A percentile compares a stretch with the other conserved stretches of the same genome.
Evolutionary conservation across 768 basidiomycete species (phyloP).

Genomic region (Tulasnella sp.): DNA sequence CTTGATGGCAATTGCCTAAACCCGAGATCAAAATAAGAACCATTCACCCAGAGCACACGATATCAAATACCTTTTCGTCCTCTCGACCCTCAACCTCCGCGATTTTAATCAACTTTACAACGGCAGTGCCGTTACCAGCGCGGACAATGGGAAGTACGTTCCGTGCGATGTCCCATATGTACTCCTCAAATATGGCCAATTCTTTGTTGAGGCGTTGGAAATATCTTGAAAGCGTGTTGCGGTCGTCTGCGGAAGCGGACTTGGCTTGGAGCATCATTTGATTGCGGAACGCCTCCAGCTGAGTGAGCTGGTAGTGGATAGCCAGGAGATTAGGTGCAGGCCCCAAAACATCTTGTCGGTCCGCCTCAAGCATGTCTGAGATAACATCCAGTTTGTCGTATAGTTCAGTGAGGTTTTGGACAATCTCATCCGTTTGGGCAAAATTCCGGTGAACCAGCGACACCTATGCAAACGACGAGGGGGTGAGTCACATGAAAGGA

Average conservation of each 20-base stretch:
- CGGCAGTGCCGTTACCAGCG: conserved; percentile 74
- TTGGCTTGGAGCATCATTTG: conserved; percentile 94
- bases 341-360: conserved; percentile 74
- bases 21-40: not conserved
- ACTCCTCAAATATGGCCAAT: conserved; percentile 78
- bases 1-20: conserved; percentile 84
- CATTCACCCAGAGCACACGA: not conserved
- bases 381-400: conserved; percentile 74
- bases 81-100: conserved; percentile 88
- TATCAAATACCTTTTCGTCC: conserved; percentile 75
- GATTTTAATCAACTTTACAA: conserved; percentile 90
- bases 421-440: conserved; percentile 91
- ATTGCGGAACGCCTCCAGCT: conserved; percentile 90
- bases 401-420: conserved; percentile 91
- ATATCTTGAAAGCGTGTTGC: conserved; percentile 65
- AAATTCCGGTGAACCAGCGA: conserved; percentile 95
- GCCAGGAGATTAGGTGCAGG: conserved; percentile 84
- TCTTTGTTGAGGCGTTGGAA: conserved; percentile 83
- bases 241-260: conserved; percentile 63
- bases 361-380: conserved; percentile 69
- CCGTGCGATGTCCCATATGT: conserved; percentile 70
- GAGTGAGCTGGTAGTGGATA: conserved; percentile 87
- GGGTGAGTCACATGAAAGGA: not conserved
- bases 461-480: conserved; percentile 53
- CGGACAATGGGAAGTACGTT: conserved; percentile 77